These are phyloP conservation scores for Zymoseptoria pseudotritici DNA, from an alignment of 2,329 filamentous ascomycete genomes.

Conservation along the genomic window DNA sequence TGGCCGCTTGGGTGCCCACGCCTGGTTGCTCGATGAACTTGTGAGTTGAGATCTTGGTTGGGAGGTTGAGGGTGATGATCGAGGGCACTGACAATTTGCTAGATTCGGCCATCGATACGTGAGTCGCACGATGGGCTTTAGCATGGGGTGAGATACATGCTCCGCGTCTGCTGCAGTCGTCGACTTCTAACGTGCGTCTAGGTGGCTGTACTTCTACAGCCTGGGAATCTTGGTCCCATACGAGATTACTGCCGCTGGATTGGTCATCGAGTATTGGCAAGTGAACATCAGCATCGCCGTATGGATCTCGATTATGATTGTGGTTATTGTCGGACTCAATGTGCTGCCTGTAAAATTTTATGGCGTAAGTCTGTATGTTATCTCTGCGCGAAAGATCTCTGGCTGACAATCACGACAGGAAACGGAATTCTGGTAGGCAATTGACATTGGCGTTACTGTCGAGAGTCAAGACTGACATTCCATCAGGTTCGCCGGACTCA, in stretches of 20 bases:
- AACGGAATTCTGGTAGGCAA: conserved; percentile 43
- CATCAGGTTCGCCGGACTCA: conserved; percentile 35
- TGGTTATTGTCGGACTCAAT: conserved; percentile 39
- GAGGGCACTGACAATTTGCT: neutral
- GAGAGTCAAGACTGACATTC: neutral
- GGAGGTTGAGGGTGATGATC: neutral
- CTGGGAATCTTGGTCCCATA: conserved; percentile 34
- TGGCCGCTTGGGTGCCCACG: conserved; percentile 53
- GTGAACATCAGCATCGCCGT: conserved; percentile 34
- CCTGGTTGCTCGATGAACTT: conserved; percentile 45
- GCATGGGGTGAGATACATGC: conserved; percentile 30
- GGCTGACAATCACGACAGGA: conserved; percentile 23
- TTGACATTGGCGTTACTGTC: neutral
- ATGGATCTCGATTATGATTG: conserved; percentile 33
- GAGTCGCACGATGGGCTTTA: conserved; percentile 38
- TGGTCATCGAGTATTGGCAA: conserved; percentile 32
- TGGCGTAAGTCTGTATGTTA: conserved; percentile 23
- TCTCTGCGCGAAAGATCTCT: neutral
- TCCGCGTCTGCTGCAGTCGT: neutral
- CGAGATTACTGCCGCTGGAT: conserved; percentile 31
- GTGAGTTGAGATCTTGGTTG: conserved; percentile 1
- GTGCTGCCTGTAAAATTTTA: conserved; percentile 43
- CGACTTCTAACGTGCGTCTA: neutral
- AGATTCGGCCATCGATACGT: conserved; percentile 39
- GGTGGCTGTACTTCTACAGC: conserved; percentile 36